These are phyloP conservation scores for Wallacemonas collosoma DNA, from an alignment of 208 protist genomes.

Conservation along the genomic window DNA sequence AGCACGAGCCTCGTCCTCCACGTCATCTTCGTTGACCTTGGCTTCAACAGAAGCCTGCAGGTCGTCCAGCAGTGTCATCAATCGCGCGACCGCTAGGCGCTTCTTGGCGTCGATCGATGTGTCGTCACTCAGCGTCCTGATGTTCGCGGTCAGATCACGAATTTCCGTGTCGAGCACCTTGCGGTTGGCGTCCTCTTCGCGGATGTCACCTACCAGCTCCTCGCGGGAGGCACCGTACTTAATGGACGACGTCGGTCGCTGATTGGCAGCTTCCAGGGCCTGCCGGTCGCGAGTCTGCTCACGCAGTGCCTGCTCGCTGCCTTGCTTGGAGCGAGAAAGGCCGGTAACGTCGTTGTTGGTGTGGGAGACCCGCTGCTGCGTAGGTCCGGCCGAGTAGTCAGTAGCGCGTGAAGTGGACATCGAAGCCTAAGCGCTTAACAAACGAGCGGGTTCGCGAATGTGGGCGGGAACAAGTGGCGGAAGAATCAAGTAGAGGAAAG, in stretches of 20 bases:
- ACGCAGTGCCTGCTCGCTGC: not conserved
- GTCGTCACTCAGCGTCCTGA: conserved; percentile 44
- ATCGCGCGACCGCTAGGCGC: conserved; percentile 58
- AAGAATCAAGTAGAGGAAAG: too few species aligned
- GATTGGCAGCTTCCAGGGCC: conserved; percentile 39
- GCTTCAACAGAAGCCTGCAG: conserved; percentile 57
- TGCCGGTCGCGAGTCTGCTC: conserved; percentile 17
- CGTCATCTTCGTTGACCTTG: conserved; percentile 51
- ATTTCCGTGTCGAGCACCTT: conserved; percentile 51
- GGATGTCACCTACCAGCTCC: conserved; percentile 63
- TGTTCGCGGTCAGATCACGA: conserved; percentile 36
- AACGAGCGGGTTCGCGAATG: not conserved
- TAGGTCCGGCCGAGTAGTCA: not conserved
- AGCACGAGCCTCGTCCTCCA: conserved; percentile 56
- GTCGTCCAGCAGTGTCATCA: conserved; percentile 83
- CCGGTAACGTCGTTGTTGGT: not conserved
- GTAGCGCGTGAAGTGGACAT: conserved; percentile 1
- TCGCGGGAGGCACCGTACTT: conserved; percentile 30
- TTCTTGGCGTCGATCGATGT: conserved; percentile 48
- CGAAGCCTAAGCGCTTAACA: not conserved
- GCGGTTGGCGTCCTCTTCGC: conserved; percentile 45
- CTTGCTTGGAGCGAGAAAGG: conserved; percentile 11
- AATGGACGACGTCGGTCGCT: conserved; percentile 5
- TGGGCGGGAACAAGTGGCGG: too few species aligned
- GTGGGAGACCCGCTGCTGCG: not conserved